Percentiles rank a stretch among this genome's conserved stretches.
Conservation (phyloP, 139 green algal genomes). For the Chlorella sorokiniana region DNA sequence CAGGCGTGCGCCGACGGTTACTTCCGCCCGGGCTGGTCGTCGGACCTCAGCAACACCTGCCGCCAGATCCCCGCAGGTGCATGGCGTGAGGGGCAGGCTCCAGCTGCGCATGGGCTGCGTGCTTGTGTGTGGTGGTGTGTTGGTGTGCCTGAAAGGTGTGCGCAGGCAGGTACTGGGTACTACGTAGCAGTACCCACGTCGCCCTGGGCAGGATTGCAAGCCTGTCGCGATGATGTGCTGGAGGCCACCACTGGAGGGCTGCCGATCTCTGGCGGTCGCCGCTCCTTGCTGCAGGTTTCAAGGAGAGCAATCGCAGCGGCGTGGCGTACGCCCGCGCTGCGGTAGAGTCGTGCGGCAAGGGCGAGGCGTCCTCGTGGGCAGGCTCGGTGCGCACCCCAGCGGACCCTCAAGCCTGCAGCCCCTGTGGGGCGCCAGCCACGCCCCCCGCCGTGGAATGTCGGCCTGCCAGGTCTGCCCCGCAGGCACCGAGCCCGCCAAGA, state of each 20-base stretch:
- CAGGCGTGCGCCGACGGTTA: background rate
- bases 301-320: background rate
- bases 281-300: background rate
- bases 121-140: background rate
- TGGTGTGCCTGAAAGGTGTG: background rate
- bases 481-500: background rate
- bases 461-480: background rate
- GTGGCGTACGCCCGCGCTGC: background rate
- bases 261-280: background rate
- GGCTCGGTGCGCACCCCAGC: background rate
- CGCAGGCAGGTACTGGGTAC: background rate
- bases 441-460: background rate
- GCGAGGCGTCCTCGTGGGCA: background rate
- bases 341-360: slow-evolving; percentile 7
- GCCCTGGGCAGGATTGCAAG: background rate
- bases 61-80: background rate
- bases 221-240: background rate
- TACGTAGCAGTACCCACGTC: too few species aligned
- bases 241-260: background rate
- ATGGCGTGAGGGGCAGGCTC: background rate
- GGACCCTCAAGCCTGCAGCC: background rate
- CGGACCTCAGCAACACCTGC: background rate
- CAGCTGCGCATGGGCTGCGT: background rate
- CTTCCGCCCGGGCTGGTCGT: background rate
- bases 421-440: slow-evolving; percentile 9